Conservation (phyloP, 495 filamentous ascomycete genomes). For the Aspergillus avenaceus region DNA sequence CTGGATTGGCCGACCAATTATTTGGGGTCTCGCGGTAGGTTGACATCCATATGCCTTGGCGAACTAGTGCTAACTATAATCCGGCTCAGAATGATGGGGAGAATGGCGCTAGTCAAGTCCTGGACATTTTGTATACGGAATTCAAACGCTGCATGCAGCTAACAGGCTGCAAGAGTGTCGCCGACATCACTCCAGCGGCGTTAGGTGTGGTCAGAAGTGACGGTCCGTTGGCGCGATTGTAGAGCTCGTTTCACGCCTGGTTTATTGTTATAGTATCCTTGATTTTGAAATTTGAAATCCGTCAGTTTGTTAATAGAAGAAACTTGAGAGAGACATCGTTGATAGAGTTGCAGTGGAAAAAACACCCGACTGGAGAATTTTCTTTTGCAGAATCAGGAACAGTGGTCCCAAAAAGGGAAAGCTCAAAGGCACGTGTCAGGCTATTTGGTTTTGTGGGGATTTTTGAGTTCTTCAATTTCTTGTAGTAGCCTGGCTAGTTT, state of each 20-base stretch:
- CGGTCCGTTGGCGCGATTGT: constrained; percentile 38
- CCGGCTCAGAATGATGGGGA: constrained; percentile 40
- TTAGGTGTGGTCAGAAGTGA: constrained; percentile 33
- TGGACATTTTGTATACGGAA: constrained; percentile 42
- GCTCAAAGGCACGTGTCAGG: too few species aligned
- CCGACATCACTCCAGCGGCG: constrained; percentile 38
- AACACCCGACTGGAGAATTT: too few species aligned
- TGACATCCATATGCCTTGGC: neutral
- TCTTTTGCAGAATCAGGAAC: too few species aligned
- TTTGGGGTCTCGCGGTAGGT: constrained; percentile 43
- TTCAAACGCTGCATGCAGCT: constrained; percentile 51
- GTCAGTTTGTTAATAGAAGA: neutral
- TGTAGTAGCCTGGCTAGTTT: too few species aligned
- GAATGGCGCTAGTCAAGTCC: constrained; percentile 33
- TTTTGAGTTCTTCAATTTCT: too few species aligned
- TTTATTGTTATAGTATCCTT: neutral
- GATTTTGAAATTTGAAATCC: too few species aligned
- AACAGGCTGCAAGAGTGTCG: constrained; percentile 43
- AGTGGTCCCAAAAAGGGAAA: too few species aligned
- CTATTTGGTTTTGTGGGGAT: too few species aligned
- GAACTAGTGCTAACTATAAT: constrained; percentile 9
- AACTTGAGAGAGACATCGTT: too few species aligned
- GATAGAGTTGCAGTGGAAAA: too few species aligned
- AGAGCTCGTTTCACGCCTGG: neutral
- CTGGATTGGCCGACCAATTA: constrained; percentile 58